A percentile compares a stretch with the other conserved stretches of the same genome.
phyloP scores from a whole-genome alignment of 2,329 filamentous ascomycete genomes.

The Didymella pinodella region DNA sequence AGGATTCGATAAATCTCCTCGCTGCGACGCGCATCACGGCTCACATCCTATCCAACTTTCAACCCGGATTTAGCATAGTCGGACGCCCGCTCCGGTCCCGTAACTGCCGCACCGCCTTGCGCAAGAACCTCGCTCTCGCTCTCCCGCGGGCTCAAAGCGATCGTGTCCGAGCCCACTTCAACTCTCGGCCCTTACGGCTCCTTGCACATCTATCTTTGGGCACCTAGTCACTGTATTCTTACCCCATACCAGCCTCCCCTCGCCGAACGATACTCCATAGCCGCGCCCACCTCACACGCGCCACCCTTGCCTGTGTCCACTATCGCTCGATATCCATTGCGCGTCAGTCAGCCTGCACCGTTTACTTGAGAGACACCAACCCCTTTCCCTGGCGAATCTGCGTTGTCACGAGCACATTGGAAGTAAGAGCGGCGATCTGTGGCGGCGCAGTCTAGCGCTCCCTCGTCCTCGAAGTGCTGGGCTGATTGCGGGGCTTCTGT shows the following conservation, averaged over 20 bases:
- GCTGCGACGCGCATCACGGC: constrained; percentile 8
- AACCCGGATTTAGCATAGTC: constrained; percentile 14
- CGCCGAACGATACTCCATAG: not conserved
- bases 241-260: not conserved
- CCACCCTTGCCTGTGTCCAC: constrained; percentile 1
- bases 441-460: constrained; percentile 3
- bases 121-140: constrained; percentile 14
- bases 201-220: constrained; percentile 3
- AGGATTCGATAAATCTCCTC: constrained; percentile 12
- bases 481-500: constrained; percentile 1
- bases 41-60: not conserved
- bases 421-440: not conserved
- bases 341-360: constrained; percentile 1
- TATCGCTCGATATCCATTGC: constrained; percentile 5
- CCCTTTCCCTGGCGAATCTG: not conserved
- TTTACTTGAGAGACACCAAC: not conserved
- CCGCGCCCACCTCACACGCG: not conserved
- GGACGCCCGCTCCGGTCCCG: constrained; percentile 11
- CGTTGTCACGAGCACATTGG: not conserved
- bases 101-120: constrained; percentile 18
- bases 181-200: constrained; percentile 9
- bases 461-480: constrained; percentile 5
- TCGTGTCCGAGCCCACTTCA: constrained; percentile 16
- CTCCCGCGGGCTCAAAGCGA: constrained; percentile 16
- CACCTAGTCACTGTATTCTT: not conserved